Base-by-base conservation (phyloP, 2,329 filamentous ascomycete species). In the Diplodia scrobiculata region DNA sequence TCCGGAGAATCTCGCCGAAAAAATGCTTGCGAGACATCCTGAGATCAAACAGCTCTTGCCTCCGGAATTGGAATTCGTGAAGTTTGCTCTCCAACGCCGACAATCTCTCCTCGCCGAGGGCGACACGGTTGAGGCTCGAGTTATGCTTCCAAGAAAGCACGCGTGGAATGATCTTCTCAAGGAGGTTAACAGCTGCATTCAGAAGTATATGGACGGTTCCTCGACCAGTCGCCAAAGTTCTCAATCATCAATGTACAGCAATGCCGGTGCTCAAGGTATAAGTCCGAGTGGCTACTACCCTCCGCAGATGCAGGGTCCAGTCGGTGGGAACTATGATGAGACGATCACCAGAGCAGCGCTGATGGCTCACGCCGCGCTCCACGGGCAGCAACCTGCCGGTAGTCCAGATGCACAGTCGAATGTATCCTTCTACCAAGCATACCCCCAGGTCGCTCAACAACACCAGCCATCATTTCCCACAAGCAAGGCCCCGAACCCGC, bases 121-220 rank as follows among this genome's bases (percentile, higher is more conserved):
- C 14, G 67, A 69, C 2, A 68, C 71, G 11, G 67, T 69, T 50
- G 83, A 83, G 21, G 79, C 79, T 4, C 74, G 83, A 62, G 77
- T 78, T 59, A 77, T 80, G 25, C 73, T 89, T 41, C 83, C 84
- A 0, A 82, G 85, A 69, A 86, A 84, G 70, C 88, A 88, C 70
- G 81, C 83, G 34, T 89, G 87, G 87, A 83, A 84, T 60, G 84
- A 87, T 67, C 89, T 89, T 67, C 76, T 88, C 17, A 80, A 86
- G 68, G 81, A 66, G 19, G 27, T 89, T 17, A 84, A 82, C 54
- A 79, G 78, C 13, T 86, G 87, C 73, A 81, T 89, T 55, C 82
- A 80, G 63, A 86, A 87, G 71, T 84, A 84, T 66, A 83, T 86
- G 66, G 84, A 86, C 29, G 66, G 74, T 80, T 64, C 77, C 77